Conservation (phyloP, 139 green algal species). For the Closterium sp. region DNA sequence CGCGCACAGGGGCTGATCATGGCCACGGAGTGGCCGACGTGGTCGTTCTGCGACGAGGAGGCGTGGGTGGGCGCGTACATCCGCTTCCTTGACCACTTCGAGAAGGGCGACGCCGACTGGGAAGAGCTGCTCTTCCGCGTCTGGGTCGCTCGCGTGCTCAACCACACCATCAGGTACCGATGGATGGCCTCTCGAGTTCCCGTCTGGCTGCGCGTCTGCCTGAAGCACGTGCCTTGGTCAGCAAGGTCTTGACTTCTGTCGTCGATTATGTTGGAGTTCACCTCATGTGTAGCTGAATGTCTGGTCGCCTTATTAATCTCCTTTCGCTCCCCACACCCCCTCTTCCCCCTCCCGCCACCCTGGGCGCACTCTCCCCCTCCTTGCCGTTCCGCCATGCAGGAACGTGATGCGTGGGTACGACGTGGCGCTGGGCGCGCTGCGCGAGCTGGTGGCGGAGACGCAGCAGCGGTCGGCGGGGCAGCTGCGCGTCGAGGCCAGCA, state of each 20-base stretch:
- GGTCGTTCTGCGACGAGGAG: conserved; percentile 38
- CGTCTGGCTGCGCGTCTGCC: not conserved
- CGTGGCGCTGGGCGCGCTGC: conserved; percentile 39
- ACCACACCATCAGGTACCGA: conserved; percentile 33
- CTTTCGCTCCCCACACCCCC: not conserved
- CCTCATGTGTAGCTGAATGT: not conserved
- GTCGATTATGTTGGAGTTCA: not conserved
- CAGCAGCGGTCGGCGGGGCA: conserved; percentile 39
- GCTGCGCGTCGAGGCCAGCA: not conserved
- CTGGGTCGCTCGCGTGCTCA: conserved; percentile 46
- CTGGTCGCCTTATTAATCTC: not conserved
- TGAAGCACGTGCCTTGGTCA: not conserved
- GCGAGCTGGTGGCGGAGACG: conserved; percentile 33
- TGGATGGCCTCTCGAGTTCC: not conserved
- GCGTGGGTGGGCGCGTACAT: conserved; percentile 40
- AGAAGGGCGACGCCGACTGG: conserved; percentile 49
- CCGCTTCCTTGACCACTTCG: conserved; percentile 41
- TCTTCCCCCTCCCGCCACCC: not conserved
- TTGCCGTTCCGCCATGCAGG: not conserved
- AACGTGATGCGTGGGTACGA: conserved; percentile 46
- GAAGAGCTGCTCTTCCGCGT: conserved; percentile 49
- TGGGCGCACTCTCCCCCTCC: too few relatives aligned
- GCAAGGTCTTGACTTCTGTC: not conserved
- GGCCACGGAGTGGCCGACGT: conserved; percentile 31
- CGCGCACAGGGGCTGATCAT: conserved; percentile 4